Percentiles rank a stretch among this genome's conserved stretches.
phyloP scores from a whole-genome alignment of 2,329 filamentous ascomycete genomes.

The Periconia sp. region DNA sequence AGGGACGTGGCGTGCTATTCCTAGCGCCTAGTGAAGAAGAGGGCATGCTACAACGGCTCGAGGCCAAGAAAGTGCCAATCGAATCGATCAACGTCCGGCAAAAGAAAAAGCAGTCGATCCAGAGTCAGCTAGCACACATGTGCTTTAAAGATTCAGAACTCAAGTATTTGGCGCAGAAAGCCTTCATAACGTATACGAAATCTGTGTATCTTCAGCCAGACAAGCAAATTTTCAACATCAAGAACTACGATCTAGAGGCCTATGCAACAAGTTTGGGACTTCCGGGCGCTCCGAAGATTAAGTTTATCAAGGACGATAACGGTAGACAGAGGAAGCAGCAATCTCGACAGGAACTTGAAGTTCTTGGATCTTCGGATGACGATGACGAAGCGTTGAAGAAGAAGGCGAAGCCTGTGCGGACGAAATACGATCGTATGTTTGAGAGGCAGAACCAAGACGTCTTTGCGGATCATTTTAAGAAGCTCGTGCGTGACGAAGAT shows the following conservation, averaged over 20 bases:
- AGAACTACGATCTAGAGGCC: slow-evolving; percentile 82
- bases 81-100: slow-evolving; percentile 84
- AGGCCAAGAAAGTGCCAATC: slow-evolving; percentile 89
- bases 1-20: slow-evolving; percentile 88
- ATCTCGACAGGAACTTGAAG: slow-evolving; percentile 66
- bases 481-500: slow-evolving; percentile 70
- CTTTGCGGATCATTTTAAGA: slow-evolving; percentile 89
- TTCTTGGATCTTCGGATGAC: slow-evolving; percentile 67
- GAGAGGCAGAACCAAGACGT: slow-evolving; percentile 96
- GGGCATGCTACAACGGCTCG: slow-evolving; percentile 85
- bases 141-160: slow-evolving; percentile 93
- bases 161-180: slow-evolving; percentile 95
- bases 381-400: slow-evolving; percentile 55
- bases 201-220: slow-evolving; percentile 89
- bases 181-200: slow-evolving; percentile 87
- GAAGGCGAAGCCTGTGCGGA: slow-evolving; percentile 73
- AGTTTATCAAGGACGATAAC: slow-evolving; percentile 89
- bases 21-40: slow-evolving; percentile 90
- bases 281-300: slow-evolving; percentile 89
- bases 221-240: slow-evolving; percentile 87
- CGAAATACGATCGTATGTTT: slow-evolving; percentile 98
- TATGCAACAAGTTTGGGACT: slow-evolving; percentile 86
- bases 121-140: slow-evolving; percentile 87
- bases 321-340: slow-evolving; percentile 88
- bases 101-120: slow-evolving; percentile 87